Conservation (phyloP, 106 monocot species). For the Ottelia alismoides region DNA sequence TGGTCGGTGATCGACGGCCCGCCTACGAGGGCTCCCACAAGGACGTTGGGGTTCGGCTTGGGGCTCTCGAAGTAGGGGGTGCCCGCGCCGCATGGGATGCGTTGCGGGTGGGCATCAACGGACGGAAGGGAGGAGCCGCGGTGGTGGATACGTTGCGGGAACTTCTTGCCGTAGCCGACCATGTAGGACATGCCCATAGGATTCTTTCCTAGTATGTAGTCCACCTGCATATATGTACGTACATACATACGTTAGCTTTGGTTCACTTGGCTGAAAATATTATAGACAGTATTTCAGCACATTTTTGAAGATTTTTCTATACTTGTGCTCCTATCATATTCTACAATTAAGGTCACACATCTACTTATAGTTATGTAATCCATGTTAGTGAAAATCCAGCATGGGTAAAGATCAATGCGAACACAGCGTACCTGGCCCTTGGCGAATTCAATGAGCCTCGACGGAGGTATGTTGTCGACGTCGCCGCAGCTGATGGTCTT, state of each 20-base stretch:
- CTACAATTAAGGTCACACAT: too few species aligned
- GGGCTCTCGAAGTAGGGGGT: slow-evolving; percentile 7
- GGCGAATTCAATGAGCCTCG: slow-evolving; percentile 6
- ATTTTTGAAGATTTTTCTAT: too few species aligned
- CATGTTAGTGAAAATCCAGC: too few species aligned
- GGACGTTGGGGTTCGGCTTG: slow-evolving; percentile 11
- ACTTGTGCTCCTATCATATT: too few species aligned
- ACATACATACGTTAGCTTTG: too few species aligned
- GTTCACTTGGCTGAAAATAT: too few species aligned
- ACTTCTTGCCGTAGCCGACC: slow-evolving; percentile 16
- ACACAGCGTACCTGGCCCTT: not conserved
- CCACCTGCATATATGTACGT: slow-evolving; percentile 5
- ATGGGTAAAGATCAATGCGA: too few species aligned
- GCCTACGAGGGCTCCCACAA: slow-evolving; percentile 14
- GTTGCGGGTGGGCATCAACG: not conserved
- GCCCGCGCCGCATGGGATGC: slow-evolving; percentile 3
- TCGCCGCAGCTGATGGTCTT: not conserved
- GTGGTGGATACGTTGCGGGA: slow-evolving; percentile 21
- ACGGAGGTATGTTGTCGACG: not conserved
- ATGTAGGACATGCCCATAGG: slow-evolving; percentile 20
- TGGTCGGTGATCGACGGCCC: slow-evolving; percentile 9
- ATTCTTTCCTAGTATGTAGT: slow-evolving; percentile 19
- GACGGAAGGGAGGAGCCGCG: slow-evolving; percentile 13
- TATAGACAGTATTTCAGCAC: too few species aligned
- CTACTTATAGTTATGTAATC: too few species aligned